These are phyloP conservation scores for Lichenothelia convexa DNA, from an alignment of 495 filamentous ascomycete species.

Conservation along the genomic window DNA sequence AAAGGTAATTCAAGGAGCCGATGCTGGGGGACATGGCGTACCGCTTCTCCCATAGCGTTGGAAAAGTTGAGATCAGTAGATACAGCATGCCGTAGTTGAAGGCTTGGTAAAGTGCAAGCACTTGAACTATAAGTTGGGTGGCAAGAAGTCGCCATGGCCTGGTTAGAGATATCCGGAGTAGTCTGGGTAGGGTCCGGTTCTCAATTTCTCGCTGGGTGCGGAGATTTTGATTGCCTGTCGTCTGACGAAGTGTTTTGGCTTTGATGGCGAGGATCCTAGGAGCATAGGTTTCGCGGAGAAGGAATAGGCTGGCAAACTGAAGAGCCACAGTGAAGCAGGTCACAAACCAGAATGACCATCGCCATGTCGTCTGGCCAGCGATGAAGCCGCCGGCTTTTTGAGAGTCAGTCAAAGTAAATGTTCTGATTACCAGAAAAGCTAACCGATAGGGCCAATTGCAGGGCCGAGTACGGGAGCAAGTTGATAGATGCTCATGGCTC, in stretches of 20 bases:
- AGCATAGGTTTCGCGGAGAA: slow-evolving; percentile 5
- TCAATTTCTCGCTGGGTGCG: slow-evolving; percentile 5
- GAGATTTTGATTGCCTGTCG: slow-evolving; percentile 1
- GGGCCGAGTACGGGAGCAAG: slow-evolving; percentile 5
- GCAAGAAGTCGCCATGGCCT: slow-evolving; percentile 4
- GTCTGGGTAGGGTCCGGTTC: background rate
- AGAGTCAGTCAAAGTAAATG: no score
- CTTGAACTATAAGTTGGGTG: slow-evolving; percentile 6
- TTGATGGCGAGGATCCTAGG: slow-evolving; percentile 2
- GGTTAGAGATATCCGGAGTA: slow-evolving; percentile 1
- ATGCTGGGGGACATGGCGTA: slow-evolving; percentile 7
- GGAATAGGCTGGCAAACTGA: slow-evolving; percentile 1
- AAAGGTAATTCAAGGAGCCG: slow-evolving; percentile 13
- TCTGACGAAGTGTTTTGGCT: slow-evolving; percentile 1
- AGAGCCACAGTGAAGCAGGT: slow-evolving; percentile 7
- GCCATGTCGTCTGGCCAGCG: slow-evolving; percentile 8
- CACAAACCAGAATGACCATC: slow-evolving; percentile 15
- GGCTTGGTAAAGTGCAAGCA: slow-evolving; percentile 1
- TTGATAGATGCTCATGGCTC: slow-evolving; percentile 3
- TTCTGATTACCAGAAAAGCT: background rate
- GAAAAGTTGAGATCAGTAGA: slow-evolving; percentile 6
- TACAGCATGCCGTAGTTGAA: slow-evolving; percentile 8
- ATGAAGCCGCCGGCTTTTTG: slow-evolving; percentile 11
- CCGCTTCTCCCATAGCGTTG: slow-evolving; percentile 2
- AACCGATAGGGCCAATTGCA: background rate